Conservation (phyloP, 2,329 filamentous ascomycete genomes). For the Chaetoscypha palmicola region DNA sequence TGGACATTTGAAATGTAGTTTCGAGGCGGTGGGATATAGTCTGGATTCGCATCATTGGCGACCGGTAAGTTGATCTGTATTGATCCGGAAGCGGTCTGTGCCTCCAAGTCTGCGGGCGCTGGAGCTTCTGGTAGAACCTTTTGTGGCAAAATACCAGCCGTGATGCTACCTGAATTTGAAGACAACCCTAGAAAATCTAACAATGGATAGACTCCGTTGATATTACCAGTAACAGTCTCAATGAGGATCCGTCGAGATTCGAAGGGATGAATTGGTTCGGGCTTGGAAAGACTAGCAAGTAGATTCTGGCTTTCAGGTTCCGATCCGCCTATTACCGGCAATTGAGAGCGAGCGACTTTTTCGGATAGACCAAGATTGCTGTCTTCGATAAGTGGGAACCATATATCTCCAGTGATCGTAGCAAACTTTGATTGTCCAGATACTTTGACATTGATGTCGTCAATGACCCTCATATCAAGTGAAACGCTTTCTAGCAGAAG, state of each 20-base stretch:
- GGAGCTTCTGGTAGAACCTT: conserved; percentile 17
- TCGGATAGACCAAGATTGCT: background rate
- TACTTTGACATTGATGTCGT: conserved; percentile 24
- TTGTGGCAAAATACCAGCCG: conserved; percentile 19
- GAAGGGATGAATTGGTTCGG: conserved; percentile 11
- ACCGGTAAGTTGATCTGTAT: conserved; percentile 22
- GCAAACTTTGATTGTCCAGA: conserved; percentile 15
- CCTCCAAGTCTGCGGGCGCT: conserved; percentile 22
- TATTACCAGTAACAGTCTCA: conserved; percentile 24
- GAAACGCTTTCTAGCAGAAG: conserved; percentile 20
- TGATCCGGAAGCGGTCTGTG: conserved; percentile 21
- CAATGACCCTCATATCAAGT: conserved; percentile 20
- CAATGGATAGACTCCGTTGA: conserved; percentile 26
- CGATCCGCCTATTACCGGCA: background rate
- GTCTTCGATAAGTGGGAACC: conserved; percentile 16
- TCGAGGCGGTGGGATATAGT: conserved; percentile 20
- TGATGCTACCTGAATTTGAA: conserved; percentile 24
- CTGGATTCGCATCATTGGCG: conserved; percentile 3
- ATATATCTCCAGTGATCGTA: conserved; percentile 20
- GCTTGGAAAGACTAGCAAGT: background rate
- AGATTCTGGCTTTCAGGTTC: background rate
- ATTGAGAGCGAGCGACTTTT: conserved; percentile 1
- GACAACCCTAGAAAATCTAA: conserved; percentile 22
- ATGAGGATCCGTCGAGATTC: conserved; percentile 23
- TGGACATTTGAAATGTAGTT: conserved; percentile 26